Base-by-base conservation (phyloP, 2,329 filamentous ascomycete species). In the Pseudonectria buxi region DNA sequence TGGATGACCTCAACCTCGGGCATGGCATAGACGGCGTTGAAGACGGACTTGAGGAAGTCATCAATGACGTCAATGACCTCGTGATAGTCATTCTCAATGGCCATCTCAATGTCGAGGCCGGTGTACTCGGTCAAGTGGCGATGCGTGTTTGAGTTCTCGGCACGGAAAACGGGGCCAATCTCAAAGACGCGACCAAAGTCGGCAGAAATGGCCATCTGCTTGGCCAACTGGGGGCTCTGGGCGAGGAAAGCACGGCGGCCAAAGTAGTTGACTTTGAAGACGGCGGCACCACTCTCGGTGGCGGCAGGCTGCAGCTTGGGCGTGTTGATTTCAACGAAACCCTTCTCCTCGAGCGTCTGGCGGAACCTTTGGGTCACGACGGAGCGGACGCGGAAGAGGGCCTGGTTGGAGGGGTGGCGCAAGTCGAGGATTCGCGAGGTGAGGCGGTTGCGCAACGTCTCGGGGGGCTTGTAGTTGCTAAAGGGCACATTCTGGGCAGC, bases 81-180 rank as follows among this genome's bases (percentile, higher is more conserved):
- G 53, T 94, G 83, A 58, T 95, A 95, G 59, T 94, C 82, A 50
- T 85, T 78, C 32, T 88, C 82, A 44, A 95, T 86, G 3, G 81
- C 75, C 90, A 95, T 95, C 56, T 95, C 89, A 13, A 95, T 62
- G 71, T 95, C 89, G 22, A 95, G 70, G 36, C 89, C 89, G 4
- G 88, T 95, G 58, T 94, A 95, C 59, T 95, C 89, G 0, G 89
- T 95, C 69, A 95, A 70, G 58, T 95, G 89, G 26, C 89, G 81
- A 54, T 95, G 89, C 0, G 89, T 95, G 61, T 95, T 95, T 55
- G 86, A 94, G 66, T 95, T 94, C 58, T 95, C 89, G 1, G 89
- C 89, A 48, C 89, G 80, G 71, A 95, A 95, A 6, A 95, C 88
- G 5, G 49, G 58, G 39, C 65, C 57, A 36, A 70, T 56, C 49